Percentiles rank a stretch among this genome's conserved stretches.
These are phyloP conservation scores for Globisporangium perplexum DNA, from an alignment of 352 stramenopile genomes.

Conservation along the genomic window DNA sequence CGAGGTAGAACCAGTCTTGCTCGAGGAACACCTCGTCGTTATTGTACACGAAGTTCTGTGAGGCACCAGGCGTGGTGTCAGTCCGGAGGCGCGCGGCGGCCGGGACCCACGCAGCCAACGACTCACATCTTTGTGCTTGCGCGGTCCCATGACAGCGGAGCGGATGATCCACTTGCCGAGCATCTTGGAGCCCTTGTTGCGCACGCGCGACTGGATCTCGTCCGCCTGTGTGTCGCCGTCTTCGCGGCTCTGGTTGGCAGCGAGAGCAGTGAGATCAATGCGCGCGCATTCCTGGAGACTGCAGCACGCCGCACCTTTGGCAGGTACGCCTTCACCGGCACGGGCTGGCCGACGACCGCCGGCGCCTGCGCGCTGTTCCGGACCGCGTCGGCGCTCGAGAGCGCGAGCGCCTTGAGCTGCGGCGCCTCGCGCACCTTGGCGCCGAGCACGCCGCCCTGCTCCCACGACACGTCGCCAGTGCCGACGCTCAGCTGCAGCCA, in stretches of 20 bases:
- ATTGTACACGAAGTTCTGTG: slow-evolving; percentile 77
- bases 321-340: slow-evolving; percentile 60
- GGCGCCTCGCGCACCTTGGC: slow-evolving; percentile 70
- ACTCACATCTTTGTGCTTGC: slow-evolving; percentile 47
- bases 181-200: slow-evolving; percentile 74
- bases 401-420: slow-evolving; percentile 55
- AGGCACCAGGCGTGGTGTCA: neutral
- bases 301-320: slow-evolving; percentile 58
- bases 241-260: slow-evolving; percentile 37
- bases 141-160: slow-evolving; percentile 37
- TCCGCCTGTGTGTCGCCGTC: slow-evolving; percentile 69
- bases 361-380: slow-evolving; percentile 42
- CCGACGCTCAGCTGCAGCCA: slow-evolving; percentile 73
- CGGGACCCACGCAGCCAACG: neutral
- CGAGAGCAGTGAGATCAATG: no score
- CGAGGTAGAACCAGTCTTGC: slow-evolving; percentile 83
- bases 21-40: slow-evolving; percentile 78
- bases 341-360: slow-evolving; percentile 42
- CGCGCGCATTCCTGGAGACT: no score
- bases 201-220: slow-evolving; percentile 70
- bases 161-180: slow-evolving; percentile 76
- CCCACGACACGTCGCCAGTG: slow-evolving; percentile 58
- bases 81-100: no score
- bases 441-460: slow-evolving; percentile 65
- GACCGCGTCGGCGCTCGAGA: slow-evolving; percentile 42